phyloP scores from a whole-genome alignment of 1,139 yeast species.

The Candida glucosophila region DNA sequence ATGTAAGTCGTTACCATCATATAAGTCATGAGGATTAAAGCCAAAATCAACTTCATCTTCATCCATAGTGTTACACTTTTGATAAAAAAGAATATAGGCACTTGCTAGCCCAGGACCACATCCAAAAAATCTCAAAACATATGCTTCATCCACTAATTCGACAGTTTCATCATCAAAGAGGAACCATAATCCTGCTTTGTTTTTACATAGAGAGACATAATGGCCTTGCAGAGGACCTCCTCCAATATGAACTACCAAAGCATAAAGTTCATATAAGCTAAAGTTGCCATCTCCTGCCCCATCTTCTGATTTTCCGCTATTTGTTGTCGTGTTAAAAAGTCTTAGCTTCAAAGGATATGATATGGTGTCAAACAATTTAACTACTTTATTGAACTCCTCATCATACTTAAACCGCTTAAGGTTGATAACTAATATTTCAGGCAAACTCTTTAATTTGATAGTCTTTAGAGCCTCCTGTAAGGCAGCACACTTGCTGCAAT shows the following conservation, averaged over 20 bases:
- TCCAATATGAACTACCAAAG: slow-evolving; percentile 89
- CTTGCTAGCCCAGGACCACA: slow-evolving; percentile 84
- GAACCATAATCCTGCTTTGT: slow-evolving; percentile 77
- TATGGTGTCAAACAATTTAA: slow-evolving; percentile 79
- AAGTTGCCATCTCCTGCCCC: slow-evolving; percentile 19
- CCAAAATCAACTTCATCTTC: slow-evolving; percentile 39
- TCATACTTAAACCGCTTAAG: slow-evolving; percentile 87
- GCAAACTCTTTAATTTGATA: slow-evolving; percentile 73
- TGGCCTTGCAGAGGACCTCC: slow-evolving; percentile 99
- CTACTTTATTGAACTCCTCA: slow-evolving; percentile 73
- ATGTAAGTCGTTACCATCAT: slow-evolving; percentile 23
- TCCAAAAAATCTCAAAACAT: slow-evolving; percentile 82
- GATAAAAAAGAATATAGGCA: slow-evolving; percentile 81
- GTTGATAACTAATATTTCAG: slow-evolving; percentile 74
- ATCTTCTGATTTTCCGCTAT: slow-evolving; percentile 58
- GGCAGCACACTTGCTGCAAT: slow-evolving; percentile 85
- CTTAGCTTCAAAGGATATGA: slow-evolving; percentile 70
- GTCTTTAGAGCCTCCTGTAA: slow-evolving; percentile 92
- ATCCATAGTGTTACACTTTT: slow-evolving; percentile 15
- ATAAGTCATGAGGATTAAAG: slow-evolving; percentile 23
- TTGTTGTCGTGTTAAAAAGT: slow-evolving; percentile 59
- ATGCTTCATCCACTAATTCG: slow-evolving; percentile 76
- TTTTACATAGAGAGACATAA: slow-evolving; percentile 79
- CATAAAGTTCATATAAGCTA: slow-evolving; percentile 68
- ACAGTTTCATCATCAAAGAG: slow-evolving; percentile 93